Conservation (phyloP, 1,284 basidiomycete genomes). For the Trichosporon faecale region DNA sequence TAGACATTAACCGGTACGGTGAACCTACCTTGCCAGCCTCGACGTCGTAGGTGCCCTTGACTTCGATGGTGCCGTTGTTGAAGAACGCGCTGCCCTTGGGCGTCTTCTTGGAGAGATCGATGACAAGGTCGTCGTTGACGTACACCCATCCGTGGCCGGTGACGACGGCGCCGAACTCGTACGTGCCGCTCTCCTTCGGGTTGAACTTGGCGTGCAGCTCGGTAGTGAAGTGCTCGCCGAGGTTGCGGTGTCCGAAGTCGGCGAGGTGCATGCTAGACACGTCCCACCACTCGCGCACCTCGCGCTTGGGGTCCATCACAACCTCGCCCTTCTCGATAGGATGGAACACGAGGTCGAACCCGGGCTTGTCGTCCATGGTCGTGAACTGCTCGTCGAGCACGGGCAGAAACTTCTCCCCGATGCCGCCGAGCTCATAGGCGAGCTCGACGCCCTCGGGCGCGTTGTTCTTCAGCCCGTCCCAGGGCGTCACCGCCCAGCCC, state of each 20-base stretch:
- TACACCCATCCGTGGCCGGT: constrained; percentile 54
- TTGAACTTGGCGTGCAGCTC: constrained; percentile 31
- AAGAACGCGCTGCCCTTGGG: constrained; percentile 26
- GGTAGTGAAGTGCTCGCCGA: constrained; percentile 26
- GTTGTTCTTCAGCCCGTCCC: constrained; percentile 57
- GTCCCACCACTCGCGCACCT: constrained; percentile 22
- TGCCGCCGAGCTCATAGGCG: constrained; percentile 53
- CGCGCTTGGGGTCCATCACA: constrained; percentile 14
- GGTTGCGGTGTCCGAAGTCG: constrained; percentile 29
- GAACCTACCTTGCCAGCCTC: constrained; percentile 31
- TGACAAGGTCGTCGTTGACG: constrained; percentile 61
- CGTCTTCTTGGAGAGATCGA: constrained; percentile 63
- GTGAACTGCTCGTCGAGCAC: constrained; percentile 29
- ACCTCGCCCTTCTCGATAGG: constrained; percentile 24
- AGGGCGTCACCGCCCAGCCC: constrained; percentile 57
- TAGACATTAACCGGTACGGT: neutral
- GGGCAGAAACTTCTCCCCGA: constrained; percentile 29
- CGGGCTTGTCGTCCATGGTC: constrained; percentile 27
- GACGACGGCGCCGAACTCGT: constrained; percentile 34
- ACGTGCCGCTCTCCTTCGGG: constrained; percentile 28
- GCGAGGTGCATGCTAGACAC: constrained; percentile 31
- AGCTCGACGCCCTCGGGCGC: constrained; percentile 45
- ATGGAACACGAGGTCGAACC: constrained; percentile 32
- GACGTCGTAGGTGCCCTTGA: constrained; percentile 25
- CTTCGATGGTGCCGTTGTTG: constrained; percentile 30